Base-by-base conservation (phyloP, 2,329 filamentous ascomycete genomes). In the Plectosphaerella plurivora region DNA sequence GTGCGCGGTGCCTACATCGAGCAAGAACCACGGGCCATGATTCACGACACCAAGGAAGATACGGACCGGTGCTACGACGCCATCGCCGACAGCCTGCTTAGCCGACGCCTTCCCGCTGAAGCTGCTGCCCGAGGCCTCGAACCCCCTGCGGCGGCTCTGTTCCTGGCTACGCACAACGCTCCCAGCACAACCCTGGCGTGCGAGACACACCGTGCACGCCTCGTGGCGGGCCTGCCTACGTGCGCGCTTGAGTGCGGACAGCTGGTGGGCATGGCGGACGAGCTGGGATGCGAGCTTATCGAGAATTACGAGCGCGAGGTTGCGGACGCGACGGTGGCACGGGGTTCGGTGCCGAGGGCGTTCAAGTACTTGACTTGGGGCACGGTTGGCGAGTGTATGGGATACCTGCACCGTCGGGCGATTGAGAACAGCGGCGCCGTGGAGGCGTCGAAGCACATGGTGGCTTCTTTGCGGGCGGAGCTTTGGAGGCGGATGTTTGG, bases 231-330 rank as follows among this genome's bases (percentile, higher is more conserved):
- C 9, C 59, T 68, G 5, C 65, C 64, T 3, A 70, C 68, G 4
- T 64, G 68, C 2, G 57, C 62, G 1, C 67, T 81, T 5, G 68
- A 60, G 39, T 83, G 77, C 55, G 78, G 75, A 3, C 79, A 82
- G 63, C 68, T 83, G 0, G 74, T 79, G 49, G 79, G 79, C 24
- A 83, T 83, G 79, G 76, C 79, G 3, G 79, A 83, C 52, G 76
- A 81, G 55, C 73, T 83, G 37, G 77, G 72, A 50, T 78, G 78
- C 59, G 65, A 69, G 5, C 66, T 82, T 0, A 66, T 82, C 10
- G 68, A 73, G 37, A 53, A 49, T 63, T 24, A 69, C 68, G 55
- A 55, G 59, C 10, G 60, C 59, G 2, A 55, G 53, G 15, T 53
- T 52, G 42, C 47, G 53, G 11, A 55, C 56, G 1, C 66, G 67